Percentiles rank a stretch among this genome's conserved stretches.
Conservation (phyloP, 2,329 filamentous ascomycete genomes). For the Fusarium hainanense region DNA sequence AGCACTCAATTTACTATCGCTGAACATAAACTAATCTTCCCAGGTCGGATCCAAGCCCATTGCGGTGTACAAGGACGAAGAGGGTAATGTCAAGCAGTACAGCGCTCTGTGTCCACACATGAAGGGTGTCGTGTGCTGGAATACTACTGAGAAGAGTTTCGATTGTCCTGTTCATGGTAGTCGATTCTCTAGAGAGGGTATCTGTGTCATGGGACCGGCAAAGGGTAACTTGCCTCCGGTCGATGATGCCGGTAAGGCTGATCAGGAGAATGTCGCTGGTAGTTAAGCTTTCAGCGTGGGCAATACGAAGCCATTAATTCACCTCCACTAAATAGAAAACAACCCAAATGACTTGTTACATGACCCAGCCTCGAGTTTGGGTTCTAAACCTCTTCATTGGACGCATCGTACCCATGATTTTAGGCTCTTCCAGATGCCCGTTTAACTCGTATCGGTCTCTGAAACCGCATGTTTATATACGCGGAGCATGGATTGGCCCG, state of each 20-base stretch:
- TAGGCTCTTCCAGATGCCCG: neutral
- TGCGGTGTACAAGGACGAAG: slow-evolving; percentile 67
- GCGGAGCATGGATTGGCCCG: neutral
- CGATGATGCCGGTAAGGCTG: slow-evolving; percentile 4
- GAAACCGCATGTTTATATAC: neutral
- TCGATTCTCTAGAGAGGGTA: slow-evolving; percentile 46
- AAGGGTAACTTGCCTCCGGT: slow-evolving; percentile 22
- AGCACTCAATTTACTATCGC: rapidly evolving
- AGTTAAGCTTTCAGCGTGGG: neutral
- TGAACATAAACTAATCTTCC: neutral
- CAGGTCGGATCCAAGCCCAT: slow-evolving; percentile 54
- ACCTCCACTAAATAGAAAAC: neutral
- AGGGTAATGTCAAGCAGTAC: slow-evolving; percentile 61
- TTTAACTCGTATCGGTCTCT: neutral
- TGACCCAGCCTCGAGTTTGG: neutral
- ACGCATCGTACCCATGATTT: neutral
- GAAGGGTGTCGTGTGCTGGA: slow-evolving; percentile 68
- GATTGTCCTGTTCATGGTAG: slow-evolving; percentile 64
- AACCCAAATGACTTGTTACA: neutral
- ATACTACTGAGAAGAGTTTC: slow-evolving; percentile 62
- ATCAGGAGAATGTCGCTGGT: slow-evolving; percentile 16
- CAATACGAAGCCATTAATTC: too few species aligned
- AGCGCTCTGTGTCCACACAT: slow-evolving; percentile 67
- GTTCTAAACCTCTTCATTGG: neutral
- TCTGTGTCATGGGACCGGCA: slow-evolving; percentile 30